Conservation (phyloP, 2,329 filamentous ascomycete genomes). For the Lasiodiplodia gonubiensis region DNA sequence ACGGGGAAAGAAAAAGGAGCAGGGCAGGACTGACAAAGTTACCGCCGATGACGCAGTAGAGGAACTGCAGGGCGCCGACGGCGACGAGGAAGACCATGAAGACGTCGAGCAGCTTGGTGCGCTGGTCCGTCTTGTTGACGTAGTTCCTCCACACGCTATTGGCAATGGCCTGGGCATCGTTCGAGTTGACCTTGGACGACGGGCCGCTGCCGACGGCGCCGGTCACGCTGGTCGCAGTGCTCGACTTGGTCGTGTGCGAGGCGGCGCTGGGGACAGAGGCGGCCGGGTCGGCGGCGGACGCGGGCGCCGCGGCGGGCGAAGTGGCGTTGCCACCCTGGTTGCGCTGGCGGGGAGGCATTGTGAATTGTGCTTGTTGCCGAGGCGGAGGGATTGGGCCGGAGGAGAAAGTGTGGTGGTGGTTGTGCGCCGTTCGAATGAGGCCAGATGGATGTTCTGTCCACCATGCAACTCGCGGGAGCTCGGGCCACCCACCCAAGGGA, state of each 20-base stretch:
- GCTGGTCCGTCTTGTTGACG: slow-evolving; percentile 79
- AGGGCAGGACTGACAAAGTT: slow-evolving; percentile 77
- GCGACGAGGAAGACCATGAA: slow-evolving; percentile 88
- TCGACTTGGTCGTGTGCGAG: slow-evolving; percentile 23
- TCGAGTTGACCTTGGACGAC: slow-evolving; percentile 39
- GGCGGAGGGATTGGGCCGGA: slow-evolving; percentile 31
- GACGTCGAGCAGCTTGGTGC: slow-evolving; percentile 87
- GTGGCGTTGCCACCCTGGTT: slow-evolving; percentile 16
- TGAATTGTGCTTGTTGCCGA: background rate
- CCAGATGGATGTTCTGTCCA: slow-evolving; percentile 27
- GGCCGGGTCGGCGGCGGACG: slow-evolving; percentile 32
- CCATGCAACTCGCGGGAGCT: slow-evolving; percentile 6
- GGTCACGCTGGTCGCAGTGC: slow-evolving; percentile 31
- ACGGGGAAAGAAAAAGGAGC: too few species aligned
- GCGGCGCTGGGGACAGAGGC: slow-evolving; percentile 33
- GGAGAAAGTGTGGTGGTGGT: slow-evolving; percentile 24
- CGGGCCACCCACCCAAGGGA: slow-evolving; percentile 25
- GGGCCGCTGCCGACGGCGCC: slow-evolving; percentile 25
- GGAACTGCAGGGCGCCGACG: slow-evolving; percentile 88
- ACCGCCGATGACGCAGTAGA: slow-evolving; percentile 88
- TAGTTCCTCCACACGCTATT: slow-evolving; percentile 79
- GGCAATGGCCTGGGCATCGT: slow-evolving; percentile 63
- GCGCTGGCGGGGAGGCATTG: slow-evolving; percentile 30
- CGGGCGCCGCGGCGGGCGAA: slow-evolving; percentile 27
- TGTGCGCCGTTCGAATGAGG: slow-evolving; percentile 16